phyloP scores from a whole-genome alignment of 2,329 filamentous ascomycete species.

The Endothia cerciana region DNA sequence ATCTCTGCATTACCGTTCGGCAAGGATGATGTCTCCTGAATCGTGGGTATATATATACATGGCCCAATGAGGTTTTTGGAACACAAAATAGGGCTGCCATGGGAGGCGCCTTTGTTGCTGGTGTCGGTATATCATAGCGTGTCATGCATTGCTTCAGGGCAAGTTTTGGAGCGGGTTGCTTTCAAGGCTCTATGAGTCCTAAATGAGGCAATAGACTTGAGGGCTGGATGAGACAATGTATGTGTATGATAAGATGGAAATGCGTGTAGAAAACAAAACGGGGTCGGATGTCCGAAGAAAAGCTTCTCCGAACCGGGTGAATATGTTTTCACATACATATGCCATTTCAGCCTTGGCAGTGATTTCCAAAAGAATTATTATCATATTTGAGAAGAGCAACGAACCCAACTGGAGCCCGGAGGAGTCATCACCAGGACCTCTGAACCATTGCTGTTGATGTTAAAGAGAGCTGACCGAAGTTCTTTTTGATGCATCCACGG shows the following conservation, averaged over 20 bases:
- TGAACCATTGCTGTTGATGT: background rate
- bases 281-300: background rate
- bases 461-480: no score
- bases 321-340: no score
- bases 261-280: background rate
- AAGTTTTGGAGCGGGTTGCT: background rate
- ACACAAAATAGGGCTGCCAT: background rate
- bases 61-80: background rate
- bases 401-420: no score
- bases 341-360: no score
- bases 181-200: conserved; percentile 12
- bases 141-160: conserved; percentile 25
- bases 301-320: no score
- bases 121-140: conserved; percentile 21
- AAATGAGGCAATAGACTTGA: conserved; percentile 19
- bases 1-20: background rate
- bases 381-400: no score
- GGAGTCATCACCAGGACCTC: no score
- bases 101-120: background rate
- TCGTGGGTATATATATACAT: background rate
- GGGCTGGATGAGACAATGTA: conserved; percentile 12
- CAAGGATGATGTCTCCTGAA: background rate
- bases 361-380: no score
- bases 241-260: conserved; percentile 11
- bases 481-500: background rate